Conservation (phyloP, 2,329 filamentous ascomycete genomes). For the Cadophora malorum region DNA sequence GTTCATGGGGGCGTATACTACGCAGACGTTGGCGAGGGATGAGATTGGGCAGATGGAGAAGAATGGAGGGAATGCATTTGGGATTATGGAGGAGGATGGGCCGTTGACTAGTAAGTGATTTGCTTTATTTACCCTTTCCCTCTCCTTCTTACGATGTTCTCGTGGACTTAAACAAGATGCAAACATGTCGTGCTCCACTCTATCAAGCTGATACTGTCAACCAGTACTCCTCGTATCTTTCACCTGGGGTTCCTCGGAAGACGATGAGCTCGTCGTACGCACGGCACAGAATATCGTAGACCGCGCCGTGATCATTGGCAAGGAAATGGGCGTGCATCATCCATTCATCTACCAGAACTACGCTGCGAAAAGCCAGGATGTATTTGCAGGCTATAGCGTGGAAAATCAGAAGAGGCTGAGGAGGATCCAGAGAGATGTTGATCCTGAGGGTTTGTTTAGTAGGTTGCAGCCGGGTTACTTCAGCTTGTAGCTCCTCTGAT, state of each 20-base stretch:
- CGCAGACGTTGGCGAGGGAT: slow-evolving; percentile 30
- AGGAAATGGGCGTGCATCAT: slow-evolving; percentile 45
- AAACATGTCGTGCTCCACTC: neutral
- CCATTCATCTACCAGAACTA: slow-evolving; percentile 52
- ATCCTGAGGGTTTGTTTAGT: slow-evolving; percentile 41
- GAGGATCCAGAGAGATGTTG: slow-evolving; percentile 38
- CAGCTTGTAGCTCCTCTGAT: slow-evolving; percentile 41
- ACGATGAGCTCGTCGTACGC: slow-evolving; percentile 46
- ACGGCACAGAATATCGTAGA: slow-evolving; percentile 41
- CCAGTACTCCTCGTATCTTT: slow-evolving; percentile 27
- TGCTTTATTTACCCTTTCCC: neutral
- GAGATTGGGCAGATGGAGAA: slow-evolving; percentile 12
- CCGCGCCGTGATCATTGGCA: slow-evolving; percentile 40
- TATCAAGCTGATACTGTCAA: neutral
- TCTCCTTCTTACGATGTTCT: no score
- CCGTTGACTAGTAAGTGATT: slow-evolving; percentile 25
- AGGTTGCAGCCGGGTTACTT: slow-evolving; percentile 50
- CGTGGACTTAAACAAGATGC: neutral
- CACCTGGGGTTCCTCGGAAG: slow-evolving; percentile 42
- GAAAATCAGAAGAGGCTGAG: slow-evolving; percentile 44
- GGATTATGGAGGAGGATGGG: slow-evolving; percentile 28
- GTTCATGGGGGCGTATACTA: slow-evolving; percentile 17
- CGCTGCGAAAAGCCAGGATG: slow-evolving; percentile 46
- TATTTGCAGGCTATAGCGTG: slow-evolving; percentile 47
- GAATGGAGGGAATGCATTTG: slow-evolving; percentile 43